Evolutionary conservation across 805 yeast genomes (phyloP).

Genomic region (Wickerhamomyces xylosicus): DNA sequence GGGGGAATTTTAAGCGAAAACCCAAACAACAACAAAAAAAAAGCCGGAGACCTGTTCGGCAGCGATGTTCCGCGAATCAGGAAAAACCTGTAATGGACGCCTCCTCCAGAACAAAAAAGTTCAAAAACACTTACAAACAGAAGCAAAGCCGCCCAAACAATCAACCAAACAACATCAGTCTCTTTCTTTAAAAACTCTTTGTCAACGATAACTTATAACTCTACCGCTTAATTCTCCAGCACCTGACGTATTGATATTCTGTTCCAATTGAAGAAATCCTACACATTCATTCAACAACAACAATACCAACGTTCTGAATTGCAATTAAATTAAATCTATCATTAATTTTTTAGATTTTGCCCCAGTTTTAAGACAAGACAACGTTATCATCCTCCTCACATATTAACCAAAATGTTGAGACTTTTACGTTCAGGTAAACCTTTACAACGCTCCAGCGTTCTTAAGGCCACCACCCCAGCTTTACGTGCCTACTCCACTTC

Average conservation of each 20-base stretch:
- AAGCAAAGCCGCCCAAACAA: too few relatives aligned
- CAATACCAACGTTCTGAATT: background rate
- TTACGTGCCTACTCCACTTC: constrained; percentile 11
- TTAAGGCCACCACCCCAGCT: constrained; percentile 6
- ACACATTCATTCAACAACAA: too few relatives aligned
- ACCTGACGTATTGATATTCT: background rate
- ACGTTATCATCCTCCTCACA: background rate
- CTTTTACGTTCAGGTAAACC: constrained; percentile 15
- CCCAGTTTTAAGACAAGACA: background rate
- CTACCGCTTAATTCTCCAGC: background rate
- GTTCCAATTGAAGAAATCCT: too few relatives aligned
- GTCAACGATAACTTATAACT: background rate
- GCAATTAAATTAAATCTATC: background rate
- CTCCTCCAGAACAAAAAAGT: too few relatives aligned
- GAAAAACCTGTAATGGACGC: too few relatives aligned
- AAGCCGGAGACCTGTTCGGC: too few relatives aligned
- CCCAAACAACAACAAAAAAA: too few relatives aligned
- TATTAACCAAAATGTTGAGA: constrained; percentile 13
- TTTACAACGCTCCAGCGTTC: constrained; percentile 16
- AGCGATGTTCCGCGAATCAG: too few relatives aligned
- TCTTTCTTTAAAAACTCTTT: too few relatives aligned
- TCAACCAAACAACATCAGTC: too few relatives aligned
- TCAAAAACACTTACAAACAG: too few relatives aligned
- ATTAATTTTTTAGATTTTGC: background rate
- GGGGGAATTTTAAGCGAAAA: too few relatives aligned